A percentile compares a stretch with the other conserved stretches of the same genome.
Conservation (phyloP, 2,329 filamentous ascomycete genomes). For the Pseudopithomyces chartarum region DNA sequence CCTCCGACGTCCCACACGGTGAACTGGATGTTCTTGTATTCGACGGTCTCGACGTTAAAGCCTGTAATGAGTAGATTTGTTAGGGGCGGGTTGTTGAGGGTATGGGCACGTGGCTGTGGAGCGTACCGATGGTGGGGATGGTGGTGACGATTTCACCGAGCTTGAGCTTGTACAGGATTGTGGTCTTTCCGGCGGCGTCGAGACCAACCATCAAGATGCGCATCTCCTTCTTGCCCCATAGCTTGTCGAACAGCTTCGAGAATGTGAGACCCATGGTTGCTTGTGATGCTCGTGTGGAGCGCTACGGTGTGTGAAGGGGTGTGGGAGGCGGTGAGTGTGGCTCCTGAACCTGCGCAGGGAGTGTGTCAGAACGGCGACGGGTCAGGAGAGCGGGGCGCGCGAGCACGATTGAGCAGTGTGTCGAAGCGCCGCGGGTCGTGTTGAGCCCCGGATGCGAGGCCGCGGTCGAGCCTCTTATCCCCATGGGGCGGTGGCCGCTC, state of each 20-base stretch:
- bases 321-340: constrained; percentile 33
- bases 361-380: constrained; percentile 18
- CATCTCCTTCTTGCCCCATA: constrained; percentile 99
- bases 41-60: constrained; percentile 99
- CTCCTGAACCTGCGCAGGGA: constrained; percentile 43
- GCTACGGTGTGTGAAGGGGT: constrained; percentile 23
- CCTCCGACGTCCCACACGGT: constrained; percentile 99
- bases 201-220: constrained; percentile 96
- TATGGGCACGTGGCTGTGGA: constrained; percentile 8
- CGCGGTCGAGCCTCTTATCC: constrained; percentile 28
- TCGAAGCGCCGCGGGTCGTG: constrained; percentile 23
- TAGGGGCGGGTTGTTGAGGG: constrained; percentile 22
- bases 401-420: constrained; percentile 10
- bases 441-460: constrained; percentile 33
- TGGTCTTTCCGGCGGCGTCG: constrained; percentile 96
- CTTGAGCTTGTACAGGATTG: constrained; percentile 99
- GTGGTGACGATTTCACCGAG: constrained; percentile 97
- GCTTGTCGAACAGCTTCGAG: constrained; percentile 97
- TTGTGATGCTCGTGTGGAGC: constrained; percentile 45
- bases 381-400: constrained; percentile 15
- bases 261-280: constrained; percentile 89
- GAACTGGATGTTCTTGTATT: constrained; percentile 99
- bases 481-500: constrained; percentile 17
- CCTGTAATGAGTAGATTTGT: constrained; percentile 51
- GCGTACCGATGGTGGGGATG: constrained; percentile 85